Conservation (phyloP, 1,284 basidiomycete genomes). For the Rhizoctonia solani region DNA sequence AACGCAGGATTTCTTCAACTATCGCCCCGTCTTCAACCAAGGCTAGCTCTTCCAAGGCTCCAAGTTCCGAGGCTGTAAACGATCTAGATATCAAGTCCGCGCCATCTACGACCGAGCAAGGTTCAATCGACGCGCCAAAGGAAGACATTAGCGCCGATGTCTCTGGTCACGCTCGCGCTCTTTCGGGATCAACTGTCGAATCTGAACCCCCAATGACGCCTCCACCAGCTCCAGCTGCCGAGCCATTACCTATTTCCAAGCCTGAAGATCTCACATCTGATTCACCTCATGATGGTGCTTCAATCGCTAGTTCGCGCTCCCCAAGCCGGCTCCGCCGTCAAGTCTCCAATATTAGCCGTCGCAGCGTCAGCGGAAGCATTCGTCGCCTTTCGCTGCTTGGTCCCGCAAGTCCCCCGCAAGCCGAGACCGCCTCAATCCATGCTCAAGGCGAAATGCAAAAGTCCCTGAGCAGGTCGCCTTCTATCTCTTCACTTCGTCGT, state of each 20-base stretch:
- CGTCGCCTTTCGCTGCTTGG: slow-evolving; percentile 23
- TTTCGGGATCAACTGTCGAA: slow-evolving; percentile 13
- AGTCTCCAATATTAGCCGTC: slow-evolving; percentile 26
- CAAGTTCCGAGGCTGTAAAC: slow-evolving; percentile 24
- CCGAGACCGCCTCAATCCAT: neutral
- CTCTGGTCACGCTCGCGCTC: neutral
- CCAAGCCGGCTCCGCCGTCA: slow-evolving; percentile 29
- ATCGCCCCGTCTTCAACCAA: too few relatives aligned
- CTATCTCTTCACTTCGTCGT: slow-evolving; percentile 1
- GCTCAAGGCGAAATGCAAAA: slow-evolving; percentile 16
- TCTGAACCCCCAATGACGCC: slow-evolving; percentile 16
- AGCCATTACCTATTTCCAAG: slow-evolving; percentile 18
- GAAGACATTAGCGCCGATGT: neutral
- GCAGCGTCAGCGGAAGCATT: slow-evolving; percentile 27
- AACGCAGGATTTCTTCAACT: too few relatives aligned
- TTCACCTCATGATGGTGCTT: slow-evolving; percentile 30
- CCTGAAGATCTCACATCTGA: slow-evolving; percentile 16
- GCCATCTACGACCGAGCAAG: too few relatives aligned
- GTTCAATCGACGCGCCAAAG: slow-evolving; percentile 9
- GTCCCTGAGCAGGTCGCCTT: slow-evolving; percentile 3
- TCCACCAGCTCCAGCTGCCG: slow-evolving; percentile 5
- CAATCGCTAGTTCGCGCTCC: slow-evolving; percentile 17
- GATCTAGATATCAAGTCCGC: too few relatives aligned
- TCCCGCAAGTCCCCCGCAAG: slow-evolving; percentile 7
- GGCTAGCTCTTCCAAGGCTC: slow-evolving; percentile 4